Evolutionary conservation across 2,329 filamentous ascomycete genomes (phyloP).

Genomic region (Aspergillus glaucus): DNA sequence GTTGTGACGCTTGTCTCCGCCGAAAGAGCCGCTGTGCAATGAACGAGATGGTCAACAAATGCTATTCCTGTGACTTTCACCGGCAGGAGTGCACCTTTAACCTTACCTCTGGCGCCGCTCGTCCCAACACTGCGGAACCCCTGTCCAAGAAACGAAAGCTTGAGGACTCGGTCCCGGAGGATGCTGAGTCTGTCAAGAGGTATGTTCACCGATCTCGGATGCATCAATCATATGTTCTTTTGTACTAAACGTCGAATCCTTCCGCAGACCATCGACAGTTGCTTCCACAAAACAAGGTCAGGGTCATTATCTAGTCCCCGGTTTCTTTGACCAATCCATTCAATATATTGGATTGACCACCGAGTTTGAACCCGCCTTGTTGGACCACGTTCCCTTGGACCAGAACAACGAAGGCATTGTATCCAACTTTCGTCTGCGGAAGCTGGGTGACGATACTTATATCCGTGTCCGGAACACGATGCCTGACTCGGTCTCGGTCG

Average conservation of each 20-base stretch:
- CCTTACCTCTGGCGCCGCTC: slow-evolving; percentile 14
- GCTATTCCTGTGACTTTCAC: slow-evolving; percentile 41
- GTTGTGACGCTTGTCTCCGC: slow-evolving; percentile 38
- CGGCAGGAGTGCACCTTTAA: slow-evolving; percentile 40
- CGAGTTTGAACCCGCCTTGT: slow-evolving; percentile 35
- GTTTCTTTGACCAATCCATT: slow-evolving; percentile 31
- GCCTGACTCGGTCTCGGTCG: slow-evolving; percentile 29
- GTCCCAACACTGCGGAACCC: slow-evolving; percentile 15
- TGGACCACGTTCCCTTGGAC: slow-evolving; percentile 36
- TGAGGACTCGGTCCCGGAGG: slow-evolving; percentile 23
- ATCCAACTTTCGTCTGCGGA: slow-evolving; percentile 30
- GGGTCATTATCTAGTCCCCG: slow-evolving; percentile 15
- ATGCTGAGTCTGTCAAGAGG: slow-evolving; percentile 31
- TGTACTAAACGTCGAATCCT: not conserved
- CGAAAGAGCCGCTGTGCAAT: slow-evolving; percentile 40
- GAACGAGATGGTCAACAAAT: slow-evolving; percentile 39
- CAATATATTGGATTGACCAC: slow-evolving; percentile 40
- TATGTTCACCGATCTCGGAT: slow-evolving; percentile 14
- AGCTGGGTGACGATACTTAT: slow-evolving; percentile 33
- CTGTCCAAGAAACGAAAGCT: slow-evolving; percentile 37
- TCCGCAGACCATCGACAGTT: slow-evolving; percentile 20
- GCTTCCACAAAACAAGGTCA: not conserved
- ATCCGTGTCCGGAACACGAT: slow-evolving; percentile 33
- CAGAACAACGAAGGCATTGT: slow-evolving; percentile 34
- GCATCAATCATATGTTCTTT: too few relatives aligned